Conservation (phyloP, 768 basidiomycete genomes). For the Phanerochaete sordida region DNA sequence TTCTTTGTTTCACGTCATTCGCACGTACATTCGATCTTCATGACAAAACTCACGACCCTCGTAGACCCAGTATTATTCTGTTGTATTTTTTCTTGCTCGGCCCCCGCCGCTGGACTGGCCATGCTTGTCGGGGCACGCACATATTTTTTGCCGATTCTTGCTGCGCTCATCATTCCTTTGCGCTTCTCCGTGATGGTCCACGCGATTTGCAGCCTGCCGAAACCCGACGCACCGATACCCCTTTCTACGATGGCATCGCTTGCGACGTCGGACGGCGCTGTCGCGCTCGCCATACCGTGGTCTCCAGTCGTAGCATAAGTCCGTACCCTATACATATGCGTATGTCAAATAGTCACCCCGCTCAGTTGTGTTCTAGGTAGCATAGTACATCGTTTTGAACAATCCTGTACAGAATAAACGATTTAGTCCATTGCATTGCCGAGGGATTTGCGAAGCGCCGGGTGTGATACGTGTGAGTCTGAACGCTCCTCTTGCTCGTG, state of each 20-base stretch:
- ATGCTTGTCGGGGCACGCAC: background rate
- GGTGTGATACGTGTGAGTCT: background rate
- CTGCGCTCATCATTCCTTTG: slow-evolving; percentile 3
- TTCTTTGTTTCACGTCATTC: background rate
- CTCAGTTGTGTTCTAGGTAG: background rate
- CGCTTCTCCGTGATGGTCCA: slow-evolving; percentile 2
- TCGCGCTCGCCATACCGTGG: background rate
- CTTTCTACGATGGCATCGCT: background rate
- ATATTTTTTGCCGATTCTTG: background rate
- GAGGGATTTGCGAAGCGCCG: background rate
- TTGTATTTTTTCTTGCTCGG: background rate
- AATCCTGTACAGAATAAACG: slow-evolving; percentile 8
- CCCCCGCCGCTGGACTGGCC: background rate
- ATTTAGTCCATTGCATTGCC: slow-evolving; percentile 2
- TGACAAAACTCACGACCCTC: slow-evolving; percentile 1
- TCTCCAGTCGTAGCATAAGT: background rate
- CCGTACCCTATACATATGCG: slow-evolving; percentile 6
- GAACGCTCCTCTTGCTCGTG: background rate
- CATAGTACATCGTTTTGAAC: slow-evolving; percentile 1
- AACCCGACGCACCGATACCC: slow-evolving; percentile 3
- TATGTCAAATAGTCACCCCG: slow-evolving; percentile 4
- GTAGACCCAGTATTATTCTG: slow-evolving; percentile 1
- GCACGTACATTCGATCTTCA: background rate
- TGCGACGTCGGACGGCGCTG: background rate
- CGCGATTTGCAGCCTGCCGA: slow-evolving; percentile 4